A percentile compares a stretch with the other conserved stretches of the same genome.
Conservation (phyloP, 2,329 filamentous ascomycete species). For the Claviceps fusiformis region DNA sequence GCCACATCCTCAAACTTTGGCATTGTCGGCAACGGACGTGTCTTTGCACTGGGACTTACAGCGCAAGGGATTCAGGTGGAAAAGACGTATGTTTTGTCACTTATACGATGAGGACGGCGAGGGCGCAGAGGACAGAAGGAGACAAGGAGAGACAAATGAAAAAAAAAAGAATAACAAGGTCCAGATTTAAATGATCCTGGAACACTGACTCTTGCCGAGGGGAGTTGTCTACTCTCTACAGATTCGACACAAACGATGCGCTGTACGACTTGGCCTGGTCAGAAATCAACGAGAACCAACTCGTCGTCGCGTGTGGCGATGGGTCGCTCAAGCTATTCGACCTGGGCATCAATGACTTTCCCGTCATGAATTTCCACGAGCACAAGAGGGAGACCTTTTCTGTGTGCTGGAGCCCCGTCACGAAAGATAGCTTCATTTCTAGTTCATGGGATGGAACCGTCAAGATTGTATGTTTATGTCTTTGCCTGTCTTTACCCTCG, state of each 20-base stretch:
- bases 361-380: slow-evolving; percentile 83
- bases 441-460: slow-evolving; percentile 94
- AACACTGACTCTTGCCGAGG: background rate
- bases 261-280: slow-evolving; percentile 94
- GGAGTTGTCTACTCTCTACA: slow-evolving; percentile 21
- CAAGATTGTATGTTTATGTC: slow-evolving; percentile 50
- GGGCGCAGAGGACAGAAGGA: background rate
- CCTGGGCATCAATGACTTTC: slow-evolving; percentile 65
- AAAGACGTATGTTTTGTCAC: slow-evolving; percentile 49
- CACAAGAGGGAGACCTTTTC: slow-evolving; percentile 89
- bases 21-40: slow-evolving; percentile 84
- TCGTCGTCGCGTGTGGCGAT: slow-evolving; percentile 80
- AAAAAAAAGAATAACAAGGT: too few relatives aligned
- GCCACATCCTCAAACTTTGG: slow-evolving; percentile 90
- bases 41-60: slow-evolving; percentile 75
- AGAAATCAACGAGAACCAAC: slow-evolving; percentile 89
- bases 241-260: slow-evolving; percentile 93
- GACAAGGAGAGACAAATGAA: background rate
- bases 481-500: background rate
- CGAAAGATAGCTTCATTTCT: slow-evolving; percentile 81
- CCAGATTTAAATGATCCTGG: background rate
- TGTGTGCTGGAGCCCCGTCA: slow-evolving; percentile 81
- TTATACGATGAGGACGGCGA: too few relatives aligned
- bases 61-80: slow-evolving; percentile 71
- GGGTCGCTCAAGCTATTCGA: slow-evolving; percentile 94